A percentile compares a stretch with the other conserved stretches of the same genome.
These are phyloP conservation scores for Fusarium nelsonii DNA, from an alignment of 2,329 filamentous ascomycete species.

Conservation along the genomic window DNA sequence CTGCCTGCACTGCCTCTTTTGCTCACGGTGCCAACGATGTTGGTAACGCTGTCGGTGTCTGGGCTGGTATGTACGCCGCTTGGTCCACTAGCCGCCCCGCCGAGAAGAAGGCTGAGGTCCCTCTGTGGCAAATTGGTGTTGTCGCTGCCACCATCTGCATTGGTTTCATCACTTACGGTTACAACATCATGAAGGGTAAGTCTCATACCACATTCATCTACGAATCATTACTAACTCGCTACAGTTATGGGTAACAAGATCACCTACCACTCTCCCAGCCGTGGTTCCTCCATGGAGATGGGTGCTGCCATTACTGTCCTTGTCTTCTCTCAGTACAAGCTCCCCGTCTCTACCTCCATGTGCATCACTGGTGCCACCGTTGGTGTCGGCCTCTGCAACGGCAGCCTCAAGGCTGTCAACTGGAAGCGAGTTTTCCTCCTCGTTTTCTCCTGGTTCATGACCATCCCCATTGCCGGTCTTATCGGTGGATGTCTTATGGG, in stretches of 20 bases:
- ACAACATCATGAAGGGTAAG: conserved; percentile 86
- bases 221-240: conserved; percentile 25
- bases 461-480: conserved; percentile 58
- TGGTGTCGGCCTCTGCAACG: conserved; percentile 82
- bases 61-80: conserved; percentile 77
- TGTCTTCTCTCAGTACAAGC: conserved; percentile 79
- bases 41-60: conserved; percentile 76
- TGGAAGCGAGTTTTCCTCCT: conserved; percentile 78
- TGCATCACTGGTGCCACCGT: conserved; percentile 85
- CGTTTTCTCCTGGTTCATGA: conserved; percentile 70
- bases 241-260: conserved; percentile 85
- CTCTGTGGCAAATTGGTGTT: conserved; percentile 82
- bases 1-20: conserved; percentile 79
- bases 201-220: neutral
- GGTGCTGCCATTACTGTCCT: conserved; percentile 82
- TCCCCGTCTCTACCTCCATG: conserved; percentile 82
- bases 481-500: conserved; percentile 58
- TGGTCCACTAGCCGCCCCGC: conserved; percentile 74
- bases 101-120: conserved; percentile 73
- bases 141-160: conserved; percentile 72
- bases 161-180: conserved; percentile 80
- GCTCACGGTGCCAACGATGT: conserved; percentile 84
- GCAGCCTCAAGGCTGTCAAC: conserved; percentile 78
- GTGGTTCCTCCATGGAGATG: conserved; percentile 80
- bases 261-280: conserved; percentile 73